These are phyloP conservation scores for Conticribra weissflogii DNA, from an alignment of 108 stramenopile species.

Conservation along the genomic window DNA sequence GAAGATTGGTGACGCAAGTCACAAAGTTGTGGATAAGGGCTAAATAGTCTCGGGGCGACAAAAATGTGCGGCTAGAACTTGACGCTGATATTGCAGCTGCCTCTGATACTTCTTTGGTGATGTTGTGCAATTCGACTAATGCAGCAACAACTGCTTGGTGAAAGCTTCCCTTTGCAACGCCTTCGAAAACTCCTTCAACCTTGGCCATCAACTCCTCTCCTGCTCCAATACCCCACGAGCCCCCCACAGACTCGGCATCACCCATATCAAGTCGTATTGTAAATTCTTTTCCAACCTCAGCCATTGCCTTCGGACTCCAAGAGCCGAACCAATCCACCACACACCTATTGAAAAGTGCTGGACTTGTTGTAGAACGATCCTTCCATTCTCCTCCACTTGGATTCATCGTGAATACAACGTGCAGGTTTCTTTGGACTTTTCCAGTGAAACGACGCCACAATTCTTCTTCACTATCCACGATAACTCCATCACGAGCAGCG, in stretches of 20 bases:
- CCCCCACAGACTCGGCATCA: constrained; percentile 83
- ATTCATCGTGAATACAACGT: constrained; percentile 99
- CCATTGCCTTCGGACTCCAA: constrained; percentile 93
- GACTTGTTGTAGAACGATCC: constrained; percentile 96
- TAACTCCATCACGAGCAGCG: constrained; percentile 80
- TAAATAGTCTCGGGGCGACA: constrained; percentile 96
- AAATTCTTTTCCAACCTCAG: constrained; percentile 86
- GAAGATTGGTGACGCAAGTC: constrained; percentile 71
- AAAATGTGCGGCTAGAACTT: constrained; percentile 77
- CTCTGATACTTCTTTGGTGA: constrained; percentile 74
- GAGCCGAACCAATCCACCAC: constrained; percentile 99
- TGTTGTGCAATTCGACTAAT: constrained; percentile 87
- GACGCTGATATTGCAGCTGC: constrained; percentile 52
- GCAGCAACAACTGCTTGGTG: constrained; percentile 95
- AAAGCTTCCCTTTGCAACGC: constrained; percentile 55
- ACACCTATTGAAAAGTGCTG: constrained; percentile 99
- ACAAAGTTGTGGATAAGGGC: constrained; percentile 95
- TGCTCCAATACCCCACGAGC: constrained; percentile 83
- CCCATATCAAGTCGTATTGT: constrained; percentile 82
- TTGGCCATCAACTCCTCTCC: constrained; percentile 71
- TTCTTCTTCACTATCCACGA: constrained; percentile 95
- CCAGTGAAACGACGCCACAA: constrained; percentile 89
- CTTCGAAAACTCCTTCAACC: constrained; percentile 74
- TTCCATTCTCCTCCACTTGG: constrained; percentile 93
- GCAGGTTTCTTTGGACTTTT: constrained; percentile 95